Base-by-base conservation (phyloP, 179 eudicot species). In the Drosera spatulata region DNA sequence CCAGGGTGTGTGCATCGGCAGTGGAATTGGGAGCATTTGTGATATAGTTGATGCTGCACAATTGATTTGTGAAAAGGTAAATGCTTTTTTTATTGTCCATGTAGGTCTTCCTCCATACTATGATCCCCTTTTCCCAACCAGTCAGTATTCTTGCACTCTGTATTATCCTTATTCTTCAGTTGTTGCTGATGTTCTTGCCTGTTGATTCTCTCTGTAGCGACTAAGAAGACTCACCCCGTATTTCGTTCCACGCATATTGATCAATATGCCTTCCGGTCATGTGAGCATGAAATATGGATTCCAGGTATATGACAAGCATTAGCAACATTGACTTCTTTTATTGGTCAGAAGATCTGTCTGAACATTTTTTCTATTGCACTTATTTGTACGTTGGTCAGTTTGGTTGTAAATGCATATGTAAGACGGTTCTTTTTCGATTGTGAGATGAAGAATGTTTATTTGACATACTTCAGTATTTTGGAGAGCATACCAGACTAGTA, bases 231-330 rank as follows among this genome's bases (percentile, higher is more conserved):
- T 93, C 61, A 93, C 95, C 73, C 97, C 99, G 22, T 93, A 81
- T 79, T 93, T 93, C 62, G 75, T 93, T 61, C 99, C 99, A 15
- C 80, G 97, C 65, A 93, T 93, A 70, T 72, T 93, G 73, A 93
- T 93, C 68, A 90, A 93, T 69, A 93, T 93, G 97, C 97, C 99
- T 60, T 77, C 97, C 74, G 99, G 99, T 55, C 99, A 93, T 76
- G 93, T 86, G 58, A 93, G 99, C 91, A 93, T 93, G 80, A 90
- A 86, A 73, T 86, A 86, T 60, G 97, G 97, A 69, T 93, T 93
- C 63, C 93, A 90, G 98, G 96, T 91, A 56, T 7, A 44, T 43
- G 40, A 2, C 50, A 53, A 10, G 38, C 49, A 53, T 53, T 53
- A 40, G 12, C n/a, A 43, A n/a, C 45, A 41, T 39, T 42, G 48